Percentiles rank a stretch among this genome's conserved stretches.
phyloP scores from a whole-genome alignment of 2,329 filamentous ascomycete species.

The Geosmithia putterillii region DNA sequence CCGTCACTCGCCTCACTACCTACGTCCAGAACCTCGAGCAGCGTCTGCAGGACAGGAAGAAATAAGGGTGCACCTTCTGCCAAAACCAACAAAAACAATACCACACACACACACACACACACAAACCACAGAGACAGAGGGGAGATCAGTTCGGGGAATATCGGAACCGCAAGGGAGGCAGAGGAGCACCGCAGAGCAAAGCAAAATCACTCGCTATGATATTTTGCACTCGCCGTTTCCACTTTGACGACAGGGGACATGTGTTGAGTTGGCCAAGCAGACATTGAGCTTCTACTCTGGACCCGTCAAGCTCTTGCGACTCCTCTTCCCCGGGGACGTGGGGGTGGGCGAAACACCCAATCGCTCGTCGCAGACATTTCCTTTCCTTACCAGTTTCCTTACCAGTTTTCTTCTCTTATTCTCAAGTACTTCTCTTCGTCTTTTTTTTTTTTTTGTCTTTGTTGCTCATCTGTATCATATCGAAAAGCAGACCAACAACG shows the following conservation, averaged over 20 bases:
- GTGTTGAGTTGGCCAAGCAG: too few relatives aligned
- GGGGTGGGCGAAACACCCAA: background rate
- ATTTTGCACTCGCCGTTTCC: too few relatives aligned
- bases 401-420: background rate
- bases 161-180: too few relatives aligned
- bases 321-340: too few relatives aligned
- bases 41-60: conserved; percentile 64
- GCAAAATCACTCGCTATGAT: too few relatives aligned
- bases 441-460: background rate
- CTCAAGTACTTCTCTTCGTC: background rate
- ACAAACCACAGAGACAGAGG: background rate
- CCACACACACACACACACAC: background rate
- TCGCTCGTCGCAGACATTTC: conserved; percentile 2
- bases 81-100: too few relatives aligned
- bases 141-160: too few relatives aligned
- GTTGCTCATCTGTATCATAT: background rate
- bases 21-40: conserved; percentile 77
- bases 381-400: conserved; percentile 3
- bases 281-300: too few relatives aligned
- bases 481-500: background rate
- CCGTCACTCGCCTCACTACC: conserved; percentile 73
- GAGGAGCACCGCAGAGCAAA: too few relatives aligned
- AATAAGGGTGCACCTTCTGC: too few relatives aligned
- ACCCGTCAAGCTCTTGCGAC: too few relatives aligned
- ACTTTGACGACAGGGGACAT: too few relatives aligned